Evolutionary conservation across 1,284 basidiomycete species (phyloP), one percentile per base, ranked within the genome.

Genomic region (Sparassis latifolia): DNA sequence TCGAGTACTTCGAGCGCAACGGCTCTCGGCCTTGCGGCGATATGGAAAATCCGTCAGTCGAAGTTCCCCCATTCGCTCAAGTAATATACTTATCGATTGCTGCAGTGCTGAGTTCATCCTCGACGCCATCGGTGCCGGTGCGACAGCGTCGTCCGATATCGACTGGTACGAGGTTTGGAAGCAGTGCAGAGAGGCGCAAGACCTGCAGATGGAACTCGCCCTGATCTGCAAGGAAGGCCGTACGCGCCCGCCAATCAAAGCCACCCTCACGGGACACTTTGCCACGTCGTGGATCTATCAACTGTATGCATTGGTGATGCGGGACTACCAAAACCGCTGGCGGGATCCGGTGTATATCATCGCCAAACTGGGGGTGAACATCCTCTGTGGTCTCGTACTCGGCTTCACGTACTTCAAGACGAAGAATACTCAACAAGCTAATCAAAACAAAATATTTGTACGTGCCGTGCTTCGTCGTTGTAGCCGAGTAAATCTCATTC

Each of bases 401-500:
- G 82, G 80, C 5, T 80, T 82, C 55, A 77, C 79, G 0, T 82
- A 91, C 72, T 92, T 75, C 74, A 72, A 82, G 50, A 68, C 84
- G 3, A 78, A 80, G 47, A 70, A 80, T 45, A 76, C 77, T 2
- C 74, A 83, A 40, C 80, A 83, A 52, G 89, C 87, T 39, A 80
- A 84, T 0, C 88, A 92, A 63, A 88, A 89, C 66, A 87, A 91
- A 66, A 76, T 92, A 33, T 92, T 92, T 60, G 77, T 71, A 43
- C 45, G 66, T 59, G 5, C 5, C n/a, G 9, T 38, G 27, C 5
- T 39, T 43, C 7, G n/a, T 4, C 20, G 29, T 10, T 42, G 43
- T 7, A 20, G 20, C 5, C 7, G 39, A 3, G 10, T 29, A 27
- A 29, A 20, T 42, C 4, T n/a, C 38, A 37, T 30, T 32, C 35